These are phyloP conservation scores for Epichloe hybrida DNA, from an alignment of 2,329 filamentous ascomycete species.

Conservation along the genomic window DNA sequence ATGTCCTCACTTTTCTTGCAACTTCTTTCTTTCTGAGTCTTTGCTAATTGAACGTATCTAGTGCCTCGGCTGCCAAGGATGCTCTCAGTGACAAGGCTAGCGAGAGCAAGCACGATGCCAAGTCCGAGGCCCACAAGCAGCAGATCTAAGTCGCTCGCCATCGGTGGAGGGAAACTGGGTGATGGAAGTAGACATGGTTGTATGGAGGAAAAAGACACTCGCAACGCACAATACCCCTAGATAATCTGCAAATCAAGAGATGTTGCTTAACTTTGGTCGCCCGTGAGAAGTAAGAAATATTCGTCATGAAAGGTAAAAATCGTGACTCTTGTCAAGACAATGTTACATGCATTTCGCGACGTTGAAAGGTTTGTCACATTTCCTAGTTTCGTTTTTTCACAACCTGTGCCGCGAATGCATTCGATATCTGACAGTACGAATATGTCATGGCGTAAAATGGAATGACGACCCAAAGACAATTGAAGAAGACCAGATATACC, in stretches of 20 bases:
- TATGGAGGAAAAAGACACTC: background rate
- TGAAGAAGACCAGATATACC: constrained; percentile 57
- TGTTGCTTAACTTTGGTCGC: background rate
- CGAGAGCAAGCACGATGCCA: constrained; percentile 26
- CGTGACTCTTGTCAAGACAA: no score
- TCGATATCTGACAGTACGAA: constrained; percentile 38
- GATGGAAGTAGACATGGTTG: background rate
- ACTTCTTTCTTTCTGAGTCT: fast-evolving
- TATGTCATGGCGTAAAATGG: constrained; percentile 46
- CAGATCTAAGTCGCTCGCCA: constrained; percentile 18
- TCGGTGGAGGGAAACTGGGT: background rate
- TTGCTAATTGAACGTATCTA: constrained; percentile 12
- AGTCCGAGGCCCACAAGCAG: constrained; percentile 29
- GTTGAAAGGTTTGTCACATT: background rate
- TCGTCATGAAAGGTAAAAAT: background rate
- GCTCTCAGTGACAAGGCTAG: constrained; percentile 32
- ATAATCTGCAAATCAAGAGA: constrained; percentile 1
- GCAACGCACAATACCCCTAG: constrained; percentile 7
- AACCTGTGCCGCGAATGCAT: constrained; percentile 30
- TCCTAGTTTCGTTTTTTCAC: constrained; percentile 15
- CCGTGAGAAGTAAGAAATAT: background rate
- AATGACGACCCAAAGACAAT: constrained; percentile 52
- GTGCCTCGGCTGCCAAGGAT: constrained; percentile 35
- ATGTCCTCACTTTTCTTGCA: background rate
- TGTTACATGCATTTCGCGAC: background rate